Conservation (phyloP, 495 filamentous ascomycete species). For the Daldinia caldariorum region DNA sequence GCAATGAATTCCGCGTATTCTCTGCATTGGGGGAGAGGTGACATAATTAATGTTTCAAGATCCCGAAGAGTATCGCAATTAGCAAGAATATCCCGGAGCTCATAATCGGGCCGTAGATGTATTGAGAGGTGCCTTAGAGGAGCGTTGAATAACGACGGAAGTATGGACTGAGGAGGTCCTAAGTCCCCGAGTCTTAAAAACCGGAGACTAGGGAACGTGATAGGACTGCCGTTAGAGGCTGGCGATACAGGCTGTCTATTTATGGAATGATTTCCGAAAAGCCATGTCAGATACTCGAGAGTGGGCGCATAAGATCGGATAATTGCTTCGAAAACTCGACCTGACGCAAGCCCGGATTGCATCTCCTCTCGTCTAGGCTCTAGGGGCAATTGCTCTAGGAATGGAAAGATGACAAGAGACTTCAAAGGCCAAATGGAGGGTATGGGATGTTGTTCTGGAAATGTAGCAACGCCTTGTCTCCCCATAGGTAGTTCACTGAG, state of each 20-base stretch:
- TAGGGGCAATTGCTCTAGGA: background rate
- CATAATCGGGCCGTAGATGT: background rate
- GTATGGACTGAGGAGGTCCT: background rate
- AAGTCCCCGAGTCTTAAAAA: background rate
- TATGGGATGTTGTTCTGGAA: background rate
- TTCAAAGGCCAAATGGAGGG: background rate
- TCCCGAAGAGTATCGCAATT: background rate
- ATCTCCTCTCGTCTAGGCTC: background rate
- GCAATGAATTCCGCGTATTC: background rate
- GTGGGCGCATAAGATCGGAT: conserved; percentile 10
- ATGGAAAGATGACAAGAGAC: background rate
- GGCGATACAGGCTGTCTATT: background rate
- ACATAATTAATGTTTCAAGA: background rate
- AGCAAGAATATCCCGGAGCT: background rate
- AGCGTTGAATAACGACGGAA: conserved; percentile 1
- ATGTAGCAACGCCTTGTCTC: background rate
- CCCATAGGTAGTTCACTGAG: background rate
- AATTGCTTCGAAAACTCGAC: background rate
- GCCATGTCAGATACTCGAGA: background rate
- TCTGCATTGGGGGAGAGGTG: background rate
- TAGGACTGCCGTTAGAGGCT: background rate
- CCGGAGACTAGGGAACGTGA: background rate
- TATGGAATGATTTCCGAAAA: background rate
- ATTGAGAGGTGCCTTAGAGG: conserved; percentile 12
- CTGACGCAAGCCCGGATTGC: background rate